Evolutionary conservation across 371 early-diverging fungal species (phyloP).

Genomic region (Cokeromyces recurvatus): DNA sequence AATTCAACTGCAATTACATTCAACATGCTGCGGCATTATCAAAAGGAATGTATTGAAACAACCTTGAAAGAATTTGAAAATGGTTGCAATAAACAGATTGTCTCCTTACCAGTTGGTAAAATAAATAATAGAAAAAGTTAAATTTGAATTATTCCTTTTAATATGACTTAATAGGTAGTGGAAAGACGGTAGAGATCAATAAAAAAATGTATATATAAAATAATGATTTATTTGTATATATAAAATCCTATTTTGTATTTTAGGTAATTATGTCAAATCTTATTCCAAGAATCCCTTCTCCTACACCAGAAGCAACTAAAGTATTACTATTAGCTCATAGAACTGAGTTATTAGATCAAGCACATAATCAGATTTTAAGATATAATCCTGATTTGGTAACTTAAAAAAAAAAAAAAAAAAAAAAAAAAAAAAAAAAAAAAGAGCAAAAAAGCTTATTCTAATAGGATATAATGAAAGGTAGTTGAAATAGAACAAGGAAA

Average conservation of each 20-base stretch:
- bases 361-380: constrained; percentile 57
- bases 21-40: constrained; percentile 60
- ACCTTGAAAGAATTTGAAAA: constrained; percentile 43
- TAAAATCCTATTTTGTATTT: no score
- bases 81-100: constrained; percentile 69
- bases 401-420: background rate
- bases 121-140: no score
- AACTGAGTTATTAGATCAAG: constrained; percentile 82
- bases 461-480: constrained; percentile 16
- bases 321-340: constrained; percentile 84
- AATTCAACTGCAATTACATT: constrained; percentile 7
- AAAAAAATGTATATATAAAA: no score
- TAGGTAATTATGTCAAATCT: constrained; percentile 83
- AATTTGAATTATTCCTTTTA: constrained; percentile 2
- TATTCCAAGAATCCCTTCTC: constrained; percentile 62
- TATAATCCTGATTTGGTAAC: constrained; percentile 53
- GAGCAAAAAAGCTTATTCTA: background rate
- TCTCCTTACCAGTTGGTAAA: constrained; percentile 76
- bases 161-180: constrained; percentile 61
- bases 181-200: constrained; percentile 74
- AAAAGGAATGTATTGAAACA: constrained; percentile 74
- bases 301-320: constrained; percentile 65
- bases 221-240: no score
- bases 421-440: background rate
- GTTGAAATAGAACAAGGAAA: constrained; percentile 69